Evolutionary conservation across 2,329 filamentous ascomycete species (phyloP).

Genomic region (Cladophialophora immunda): DNA sequence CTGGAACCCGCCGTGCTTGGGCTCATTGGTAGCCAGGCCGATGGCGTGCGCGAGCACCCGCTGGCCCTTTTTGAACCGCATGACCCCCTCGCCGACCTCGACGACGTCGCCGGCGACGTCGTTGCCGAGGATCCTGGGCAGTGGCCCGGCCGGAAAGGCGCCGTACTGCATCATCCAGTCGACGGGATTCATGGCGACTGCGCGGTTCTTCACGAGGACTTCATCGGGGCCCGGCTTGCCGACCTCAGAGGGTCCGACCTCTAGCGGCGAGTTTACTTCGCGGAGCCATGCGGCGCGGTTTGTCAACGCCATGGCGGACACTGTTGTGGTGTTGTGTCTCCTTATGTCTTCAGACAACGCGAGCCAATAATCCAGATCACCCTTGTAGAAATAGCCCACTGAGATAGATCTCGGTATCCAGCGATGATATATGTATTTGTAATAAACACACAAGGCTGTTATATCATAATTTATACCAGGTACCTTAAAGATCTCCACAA

Average conservation of each 20-base stretch:
- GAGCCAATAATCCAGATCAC: neutral
- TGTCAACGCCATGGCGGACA: neutral
- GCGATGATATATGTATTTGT: neutral
- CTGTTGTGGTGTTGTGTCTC: neutral
- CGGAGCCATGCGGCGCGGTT: constrained; percentile 40
- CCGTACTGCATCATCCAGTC: constrained; percentile 49
- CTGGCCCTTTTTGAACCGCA: constrained; percentile 43
- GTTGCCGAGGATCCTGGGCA: constrained; percentile 43
- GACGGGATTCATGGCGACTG: constrained; percentile 43
- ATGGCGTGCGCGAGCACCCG: constrained; percentile 45
- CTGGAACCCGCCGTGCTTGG: constrained; percentile 45
- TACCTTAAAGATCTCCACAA: neutral
- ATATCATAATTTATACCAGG: neutral
- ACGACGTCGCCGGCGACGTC: constrained; percentile 45
- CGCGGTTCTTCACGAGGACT: constrained; percentile 41
- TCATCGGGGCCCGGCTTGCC: constrained; percentile 34
- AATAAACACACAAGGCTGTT: neutral
- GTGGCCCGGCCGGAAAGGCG: constrained; percentile 35
- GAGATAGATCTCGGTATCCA: no score
- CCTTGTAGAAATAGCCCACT: neutral
- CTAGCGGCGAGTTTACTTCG: constrained; percentile 33
- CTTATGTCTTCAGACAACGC: neutral
- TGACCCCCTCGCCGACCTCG: constrained; percentile 42
- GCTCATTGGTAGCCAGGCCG: constrained; percentile 31
- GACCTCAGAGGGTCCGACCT: constrained; percentile 36